Evolutionary conservation across 306 rosid species (phyloP).

Genomic region (Crotalaria pallida): DNA sequence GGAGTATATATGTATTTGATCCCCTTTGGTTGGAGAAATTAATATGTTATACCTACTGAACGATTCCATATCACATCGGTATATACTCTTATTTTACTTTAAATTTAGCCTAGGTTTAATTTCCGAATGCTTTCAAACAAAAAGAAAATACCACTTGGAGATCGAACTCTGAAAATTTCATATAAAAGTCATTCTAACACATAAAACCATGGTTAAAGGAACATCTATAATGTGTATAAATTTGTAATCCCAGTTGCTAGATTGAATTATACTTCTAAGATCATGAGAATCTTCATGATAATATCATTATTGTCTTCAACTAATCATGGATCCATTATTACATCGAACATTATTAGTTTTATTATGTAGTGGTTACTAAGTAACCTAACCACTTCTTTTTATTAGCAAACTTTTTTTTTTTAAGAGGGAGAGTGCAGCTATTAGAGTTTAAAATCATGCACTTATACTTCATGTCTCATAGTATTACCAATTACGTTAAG

Average conservation of each 20-base stretch:
- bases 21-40: constrained; percentile 9
- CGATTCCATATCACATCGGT: neutral
- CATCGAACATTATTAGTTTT: neutral
- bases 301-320: neutral
- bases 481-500: too few species aligned
- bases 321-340: neutral
- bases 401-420: too few species aligned
- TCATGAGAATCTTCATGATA: constrained; percentile 6
- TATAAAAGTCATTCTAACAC: neutral
- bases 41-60: constrained; percentile 18
- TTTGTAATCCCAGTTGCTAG: neutral
- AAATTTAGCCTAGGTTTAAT: neutral
- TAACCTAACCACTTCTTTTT: too few species aligned
- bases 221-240: neutral
- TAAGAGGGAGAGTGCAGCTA: too few species aligned
- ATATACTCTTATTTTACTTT: neutral
- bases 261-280: constrained; percentile 1
- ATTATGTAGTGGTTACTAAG: neutral
- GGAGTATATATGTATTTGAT: neutral
- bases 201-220: neutral
- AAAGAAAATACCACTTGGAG: constrained; percentile 10
- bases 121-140: constrained; percentile 2
- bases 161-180: neutral
- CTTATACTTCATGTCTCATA: too few species aligned
- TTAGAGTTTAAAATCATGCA: too few species aligned